A percentile compares a stretch with the other conserved stretches of the same genome.
These are phyloP conservation scores for Rhynchosporium secalis DNA, from an alignment of 2,329 filamentous ascomycete genomes.

Conservation along the genomic window DNA sequence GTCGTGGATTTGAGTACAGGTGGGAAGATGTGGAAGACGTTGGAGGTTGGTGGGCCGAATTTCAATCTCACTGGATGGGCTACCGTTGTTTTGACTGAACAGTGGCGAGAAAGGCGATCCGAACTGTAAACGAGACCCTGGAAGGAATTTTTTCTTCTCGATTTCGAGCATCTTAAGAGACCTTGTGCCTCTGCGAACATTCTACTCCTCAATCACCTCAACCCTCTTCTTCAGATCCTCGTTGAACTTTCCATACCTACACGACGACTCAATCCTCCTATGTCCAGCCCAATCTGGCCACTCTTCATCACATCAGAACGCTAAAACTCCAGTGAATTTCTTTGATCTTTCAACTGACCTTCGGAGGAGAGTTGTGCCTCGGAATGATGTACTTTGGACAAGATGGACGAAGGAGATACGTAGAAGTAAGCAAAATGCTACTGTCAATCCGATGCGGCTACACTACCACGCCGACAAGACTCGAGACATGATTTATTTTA, in stretches of 20 bases:
- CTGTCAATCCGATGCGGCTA: too few species aligned
- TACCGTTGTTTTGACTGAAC: conserved; percentile 11
- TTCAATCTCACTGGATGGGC: conserved; percentile 12
- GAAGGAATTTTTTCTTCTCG: background rate
- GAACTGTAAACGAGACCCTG: too few species aligned
- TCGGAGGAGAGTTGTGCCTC: too few species aligned
- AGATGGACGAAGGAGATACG: too few species aligned
- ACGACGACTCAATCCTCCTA: too few species aligned
- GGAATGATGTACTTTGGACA: too few species aligned
- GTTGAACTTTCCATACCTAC: too few species aligned
- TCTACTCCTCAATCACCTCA: background rate
- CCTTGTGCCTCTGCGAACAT: background rate
- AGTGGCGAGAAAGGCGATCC: background rate
- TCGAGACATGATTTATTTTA: too few species aligned
- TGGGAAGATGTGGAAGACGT: conserved; percentile 1
- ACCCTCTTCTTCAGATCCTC: background rate
- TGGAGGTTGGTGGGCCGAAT: background rate
- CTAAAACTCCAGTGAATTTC: background rate
- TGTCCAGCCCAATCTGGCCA: background rate
- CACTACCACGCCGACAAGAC: too few species aligned
- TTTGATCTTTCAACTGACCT: background rate
- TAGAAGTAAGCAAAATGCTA: too few species aligned
- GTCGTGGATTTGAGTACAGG: conserved; percentile 11
- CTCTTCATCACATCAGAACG: background rate
- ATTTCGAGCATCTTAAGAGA: background rate